Evolutionary conservation across 805 yeast genomes (phyloP).

Genomic region (Metschnikowia gelsemii): DNA sequence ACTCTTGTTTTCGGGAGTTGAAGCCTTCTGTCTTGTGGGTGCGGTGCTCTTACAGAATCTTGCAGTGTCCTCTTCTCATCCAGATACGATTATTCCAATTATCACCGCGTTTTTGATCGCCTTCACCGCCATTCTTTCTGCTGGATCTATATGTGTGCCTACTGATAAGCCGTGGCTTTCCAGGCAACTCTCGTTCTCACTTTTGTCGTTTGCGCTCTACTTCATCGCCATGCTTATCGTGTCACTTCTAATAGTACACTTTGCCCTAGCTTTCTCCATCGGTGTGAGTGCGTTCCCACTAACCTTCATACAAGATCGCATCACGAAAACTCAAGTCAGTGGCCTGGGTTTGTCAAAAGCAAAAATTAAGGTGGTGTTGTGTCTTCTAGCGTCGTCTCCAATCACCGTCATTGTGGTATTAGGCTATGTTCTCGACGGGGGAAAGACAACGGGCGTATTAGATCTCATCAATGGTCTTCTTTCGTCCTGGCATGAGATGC

Average conservation of each 20-base stretch:
- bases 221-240: constrained; percentile 66
- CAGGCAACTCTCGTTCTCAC: constrained; percentile 25
- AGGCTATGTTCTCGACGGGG: constrained; percentile 29
- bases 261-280: constrained; percentile 71
- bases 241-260: constrained; percentile 77
- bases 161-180: constrained; percentile 15
- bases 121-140: constrained; percentile 5
- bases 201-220: constrained; percentile 50
- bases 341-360: constrained; percentile 11
- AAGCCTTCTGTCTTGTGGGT: constrained; percentile 23
- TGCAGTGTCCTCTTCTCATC: constrained; percentile 8
- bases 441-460: constrained; percentile 31
- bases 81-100: constrained; percentile 1
- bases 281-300: constrained; percentile 77
- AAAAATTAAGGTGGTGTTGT: constrained; percentile 29
- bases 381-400: constrained; percentile 54
- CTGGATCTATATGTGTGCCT: constrained; percentile 2
- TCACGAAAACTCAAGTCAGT: constrained; percentile 17
- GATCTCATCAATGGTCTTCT: constrained; percentile 52
- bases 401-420: constrained; percentile 30
- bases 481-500: constrained; percentile 63
- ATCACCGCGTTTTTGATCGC: constrained; percentile 3
- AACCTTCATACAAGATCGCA: constrained; percentile 52
- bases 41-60: constrained; percentile 30
- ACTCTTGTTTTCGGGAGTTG: constrained; percentile 30